Conservation (phyloP, 345 rosid species). For the Linum lewisii region DNA sequence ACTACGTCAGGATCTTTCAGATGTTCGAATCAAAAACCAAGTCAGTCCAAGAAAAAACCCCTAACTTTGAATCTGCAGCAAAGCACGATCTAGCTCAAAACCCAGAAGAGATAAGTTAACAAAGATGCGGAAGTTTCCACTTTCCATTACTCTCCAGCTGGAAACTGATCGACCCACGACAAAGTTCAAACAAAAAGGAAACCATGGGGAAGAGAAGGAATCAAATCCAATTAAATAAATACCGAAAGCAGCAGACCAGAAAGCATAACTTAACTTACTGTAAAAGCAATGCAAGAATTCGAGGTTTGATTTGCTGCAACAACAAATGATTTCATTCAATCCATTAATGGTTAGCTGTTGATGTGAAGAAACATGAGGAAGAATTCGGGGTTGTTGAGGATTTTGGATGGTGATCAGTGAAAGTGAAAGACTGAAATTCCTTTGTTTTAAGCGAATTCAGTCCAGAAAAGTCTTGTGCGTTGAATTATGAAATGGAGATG, state of each 20-base stretch:
- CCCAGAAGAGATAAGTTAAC: not conserved
- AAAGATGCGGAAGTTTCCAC: conserved; percentile 7
- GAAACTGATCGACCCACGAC: conserved; percentile 2
- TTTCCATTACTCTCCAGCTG: conserved; percentile 1
- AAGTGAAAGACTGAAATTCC: not conserved
- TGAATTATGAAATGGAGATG: not conserved
- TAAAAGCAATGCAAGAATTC: conserved; percentile 17
- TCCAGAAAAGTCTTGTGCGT: not conserved
- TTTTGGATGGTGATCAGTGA: not conserved
- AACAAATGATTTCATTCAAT: not conserved
- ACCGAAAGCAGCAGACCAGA: conserved; percentile 2
- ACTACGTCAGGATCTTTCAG: not conserved
- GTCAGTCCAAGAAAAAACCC: too few relatives aligned
- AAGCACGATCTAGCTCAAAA: not conserved
- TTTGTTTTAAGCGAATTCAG: not conserved
- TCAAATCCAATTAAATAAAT: not conserved
- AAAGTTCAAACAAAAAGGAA: not conserved
- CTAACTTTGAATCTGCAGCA: not conserved
- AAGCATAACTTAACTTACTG: conserved; percentile 26
- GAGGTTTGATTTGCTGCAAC: not conserved
- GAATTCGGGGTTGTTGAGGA: not conserved
- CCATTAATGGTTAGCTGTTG: conserved; percentile 2
- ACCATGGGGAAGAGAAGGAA: not conserved
- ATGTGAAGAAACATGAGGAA: not conserved
- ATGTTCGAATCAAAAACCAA: not conserved